phyloP scores from a whole-genome alignment of 2,329 filamentous ascomycete genomes.

The Botrytis tulipae region DNA sequence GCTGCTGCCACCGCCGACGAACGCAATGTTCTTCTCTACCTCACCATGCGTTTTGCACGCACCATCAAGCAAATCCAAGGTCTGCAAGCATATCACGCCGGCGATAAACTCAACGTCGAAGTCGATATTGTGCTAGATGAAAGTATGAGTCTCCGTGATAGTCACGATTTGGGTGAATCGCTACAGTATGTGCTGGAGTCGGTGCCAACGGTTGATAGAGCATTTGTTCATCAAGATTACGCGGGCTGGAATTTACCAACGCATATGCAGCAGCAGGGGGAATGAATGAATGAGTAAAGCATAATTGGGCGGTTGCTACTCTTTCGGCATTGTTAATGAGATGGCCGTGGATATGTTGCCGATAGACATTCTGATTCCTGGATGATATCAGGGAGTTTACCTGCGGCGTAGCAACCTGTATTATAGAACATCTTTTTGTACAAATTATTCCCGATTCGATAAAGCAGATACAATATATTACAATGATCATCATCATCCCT shows the following conservation, averaged over 20 bases:
- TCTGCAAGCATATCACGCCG: constrained; percentile 58
- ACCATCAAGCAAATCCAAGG: constrained; percentile 54
- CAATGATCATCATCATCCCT: background rate
- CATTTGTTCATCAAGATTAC: constrained; percentile 44
- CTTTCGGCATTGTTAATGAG: background rate
- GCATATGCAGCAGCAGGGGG: constrained; percentile 39
- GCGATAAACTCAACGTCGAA: constrained; percentile 62
- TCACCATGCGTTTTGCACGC: constrained; percentile 56
- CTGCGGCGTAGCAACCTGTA: background rate
- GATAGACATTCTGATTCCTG: background rate
- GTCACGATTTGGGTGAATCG: constrained; percentile 61
- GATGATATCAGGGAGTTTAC: background rate
- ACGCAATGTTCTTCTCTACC: constrained; percentile 56
- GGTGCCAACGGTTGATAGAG: constrained; percentile 42
- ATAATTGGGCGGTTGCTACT: background rate
- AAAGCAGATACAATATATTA: background rate
- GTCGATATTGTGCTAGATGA: constrained; percentile 58
- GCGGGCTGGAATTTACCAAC: constrained; percentile 39
- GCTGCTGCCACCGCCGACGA: constrained; percentile 52
- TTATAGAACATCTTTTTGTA: background rate
- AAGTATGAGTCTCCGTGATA: constrained; percentile 49
- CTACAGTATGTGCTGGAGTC: constrained; percentile 61
- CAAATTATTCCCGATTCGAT: background rate
- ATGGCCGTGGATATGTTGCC: too few species aligned
- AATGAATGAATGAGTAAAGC: background rate